These are phyloP conservation scores for Sugiyamaella neomexicana DNA, from an alignment of 1,139 yeast genomes.

Conservation along the genomic window DNA sequence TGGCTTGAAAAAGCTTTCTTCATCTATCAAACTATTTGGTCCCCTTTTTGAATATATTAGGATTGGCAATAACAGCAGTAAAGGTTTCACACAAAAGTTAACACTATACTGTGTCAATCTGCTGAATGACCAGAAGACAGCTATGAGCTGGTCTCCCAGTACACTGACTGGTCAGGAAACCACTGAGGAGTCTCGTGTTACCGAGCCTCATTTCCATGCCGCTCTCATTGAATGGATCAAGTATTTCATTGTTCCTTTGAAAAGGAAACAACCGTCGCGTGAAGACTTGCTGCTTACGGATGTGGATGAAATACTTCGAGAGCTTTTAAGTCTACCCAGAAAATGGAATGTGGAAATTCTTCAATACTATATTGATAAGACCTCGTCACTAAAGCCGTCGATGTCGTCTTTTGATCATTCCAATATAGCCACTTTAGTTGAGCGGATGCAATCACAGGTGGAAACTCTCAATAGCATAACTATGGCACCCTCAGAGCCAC, in stretches of 20 bases:
- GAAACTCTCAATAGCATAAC: neutral
- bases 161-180: neutral
- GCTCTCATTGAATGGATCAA: constrained; percentile 15
- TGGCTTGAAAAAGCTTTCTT: constrained; percentile 19
- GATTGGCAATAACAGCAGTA: constrained; percentile 16
- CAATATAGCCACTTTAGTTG: constrained; percentile 7
- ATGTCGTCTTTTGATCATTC: neutral
- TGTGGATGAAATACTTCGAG: constrained; percentile 12
- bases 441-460: constrained; percentile 21
- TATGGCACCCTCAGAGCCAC: constrained; percentile 10
- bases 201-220: constrained; percentile 10
- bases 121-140: constrained; percentile 19
- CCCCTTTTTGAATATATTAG: constrained; percentile 29
- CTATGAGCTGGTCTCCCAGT: constrained; percentile 9
- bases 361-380: constrained; percentile 10
- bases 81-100: constrained; percentile 27
- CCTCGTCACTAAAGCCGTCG: neutral
- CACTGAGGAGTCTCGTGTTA: too few relatives aligned
- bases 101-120: constrained; percentile 23
- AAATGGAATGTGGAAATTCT: constrained; percentile 23
- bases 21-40: constrained; percentile 27
- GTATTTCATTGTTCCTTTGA: constrained; percentile 9
- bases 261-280: constrained; percentile 6
- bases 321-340: constrained; percentile 8
- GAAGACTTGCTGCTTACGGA: neutral